phyloP scores from a whole-genome alignment of 805 yeast genomes.

The Pichia paraexigua region DNA sequence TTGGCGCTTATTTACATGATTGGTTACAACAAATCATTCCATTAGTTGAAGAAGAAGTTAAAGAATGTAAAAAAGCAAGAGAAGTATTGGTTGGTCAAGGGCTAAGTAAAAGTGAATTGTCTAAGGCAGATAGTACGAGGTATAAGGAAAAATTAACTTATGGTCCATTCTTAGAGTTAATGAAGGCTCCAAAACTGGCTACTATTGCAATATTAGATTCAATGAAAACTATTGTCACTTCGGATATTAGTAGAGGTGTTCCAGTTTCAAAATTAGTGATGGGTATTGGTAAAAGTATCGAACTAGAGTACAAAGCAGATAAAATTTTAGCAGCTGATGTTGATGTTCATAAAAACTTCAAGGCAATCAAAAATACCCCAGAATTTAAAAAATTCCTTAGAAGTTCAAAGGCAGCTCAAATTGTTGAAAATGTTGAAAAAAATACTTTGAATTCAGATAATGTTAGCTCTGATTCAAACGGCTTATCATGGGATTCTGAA shows the following conservation, averaged over 20 bases:
- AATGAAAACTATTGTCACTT: constrained; percentile 63
- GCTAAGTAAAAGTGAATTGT: constrained; percentile 13
- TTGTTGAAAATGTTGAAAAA: constrained; percentile 22
- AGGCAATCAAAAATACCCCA: constrained; percentile 39
- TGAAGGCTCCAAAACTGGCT: constrained; percentile 72
- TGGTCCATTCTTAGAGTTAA: constrained; percentile 70
- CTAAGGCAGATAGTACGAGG: constrained; percentile 14
- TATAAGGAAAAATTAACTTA: constrained; percentile 40
- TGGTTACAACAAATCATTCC: constrained; percentile 80
- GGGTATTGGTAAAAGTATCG: constrained; percentile 77
- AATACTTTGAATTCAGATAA: constrained; percentile 10
- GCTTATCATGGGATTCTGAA: constrained; percentile 24
- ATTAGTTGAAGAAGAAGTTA: constrained; percentile 57
- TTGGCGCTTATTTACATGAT: constrained; percentile 70
- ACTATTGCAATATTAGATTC: constrained; percentile 80
- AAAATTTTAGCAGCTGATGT: constrained; percentile 50
- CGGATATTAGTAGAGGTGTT: constrained; percentile 74
- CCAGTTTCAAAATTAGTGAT: constrained; percentile 76
- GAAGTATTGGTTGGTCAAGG: constrained; percentile 14
- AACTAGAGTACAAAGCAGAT: constrained; percentile 74
- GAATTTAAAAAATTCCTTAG: constrained; percentile 35
- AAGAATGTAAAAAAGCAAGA: constrained; percentile 41
- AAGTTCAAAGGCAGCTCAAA: constrained; percentile 21
- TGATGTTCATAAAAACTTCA: constrained; percentile 44
- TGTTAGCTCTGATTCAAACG: constrained; percentile 11